These are phyloP conservation scores for Arthrinium phaeospermum DNA, from an alignment of 2,329 filamentous ascomycete genomes.

Conservation along the genomic window DNA sequence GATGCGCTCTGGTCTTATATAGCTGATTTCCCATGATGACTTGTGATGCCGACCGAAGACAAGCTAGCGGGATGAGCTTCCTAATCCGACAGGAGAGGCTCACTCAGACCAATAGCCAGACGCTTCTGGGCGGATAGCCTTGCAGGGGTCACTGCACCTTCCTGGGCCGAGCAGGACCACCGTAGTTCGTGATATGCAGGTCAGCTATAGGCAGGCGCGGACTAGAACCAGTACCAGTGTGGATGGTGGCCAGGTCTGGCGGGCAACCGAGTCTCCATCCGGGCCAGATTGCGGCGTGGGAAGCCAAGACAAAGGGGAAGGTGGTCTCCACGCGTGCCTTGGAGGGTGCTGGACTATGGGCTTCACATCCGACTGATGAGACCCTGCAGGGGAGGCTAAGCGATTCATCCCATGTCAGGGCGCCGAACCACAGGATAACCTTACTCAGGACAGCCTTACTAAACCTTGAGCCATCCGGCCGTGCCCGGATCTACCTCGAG, in stretches of 20 bases:
- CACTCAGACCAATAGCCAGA: conserved; percentile 22
- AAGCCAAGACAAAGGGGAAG: conserved; percentile 1
- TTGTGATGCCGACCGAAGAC: background rate
- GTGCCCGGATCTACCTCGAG: background rate
- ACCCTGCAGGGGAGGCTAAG: background rate
- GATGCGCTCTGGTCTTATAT: conserved; percentile 18
- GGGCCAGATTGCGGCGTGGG: background rate
- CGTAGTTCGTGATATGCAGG: background rate
- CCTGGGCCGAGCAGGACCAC: background rate
- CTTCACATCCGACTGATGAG: conserved; percentile 4
- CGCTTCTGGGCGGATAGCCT: conserved; percentile 14
- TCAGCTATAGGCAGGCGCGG: conserved; percentile 10
- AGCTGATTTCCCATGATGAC: conserved; percentile 24
- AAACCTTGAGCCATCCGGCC: background rate
- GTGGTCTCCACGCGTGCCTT: background rate
- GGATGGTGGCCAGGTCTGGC: background rate
- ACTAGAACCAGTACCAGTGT: background rate
- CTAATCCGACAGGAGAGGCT: conserved; percentile 34
- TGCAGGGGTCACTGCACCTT: conserved; percentile 16
- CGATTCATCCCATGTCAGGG: background rate
- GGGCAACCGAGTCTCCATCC: background rate
- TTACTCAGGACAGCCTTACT: background rate
- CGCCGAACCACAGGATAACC: conserved; percentile 5
- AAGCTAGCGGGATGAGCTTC: conserved; percentile 32
- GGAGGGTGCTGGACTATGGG: background rate